phyloP scores from a whole-genome alignment of 2,329 filamentous ascomycete genomes.

The Fusarium sp. region DNA sequence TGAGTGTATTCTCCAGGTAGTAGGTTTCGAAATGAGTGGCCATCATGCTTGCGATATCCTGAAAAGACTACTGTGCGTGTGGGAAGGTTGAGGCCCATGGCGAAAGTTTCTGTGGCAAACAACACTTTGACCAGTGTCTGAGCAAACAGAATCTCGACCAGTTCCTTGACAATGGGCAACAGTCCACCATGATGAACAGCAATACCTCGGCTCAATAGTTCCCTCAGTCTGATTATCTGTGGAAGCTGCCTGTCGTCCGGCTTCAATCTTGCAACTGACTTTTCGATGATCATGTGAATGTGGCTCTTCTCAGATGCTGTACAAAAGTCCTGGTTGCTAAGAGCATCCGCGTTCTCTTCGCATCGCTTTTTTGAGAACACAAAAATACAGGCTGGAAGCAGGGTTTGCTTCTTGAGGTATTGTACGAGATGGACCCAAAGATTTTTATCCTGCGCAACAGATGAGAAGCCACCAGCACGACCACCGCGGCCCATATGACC shows the following conservation, averaged over 20 bases:
- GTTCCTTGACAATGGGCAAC: conserved; percentile 95
- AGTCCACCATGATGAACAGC: conserved; percentile 97
- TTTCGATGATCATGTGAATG: conserved; percentile 97
- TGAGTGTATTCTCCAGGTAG: conserved; percentile 97
- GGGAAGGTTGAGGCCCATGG: conserved; percentile 96
- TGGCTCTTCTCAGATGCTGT: conserved; percentile 94
- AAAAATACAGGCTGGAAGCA: conserved; percentile 95
- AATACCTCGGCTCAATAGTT: conserved; percentile 87
- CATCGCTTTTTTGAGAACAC: conserved; percentile 99
- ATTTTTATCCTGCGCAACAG: conserved; percentile 93
- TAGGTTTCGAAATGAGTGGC: conserved; percentile 89
- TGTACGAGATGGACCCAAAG: conserved; percentile 97
- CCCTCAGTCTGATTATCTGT: conserved; percentile 88
- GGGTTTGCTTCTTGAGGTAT: conserved; percentile 84
- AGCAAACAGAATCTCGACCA: conserved; percentile 96
- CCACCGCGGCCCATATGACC: conserved; percentile 94
- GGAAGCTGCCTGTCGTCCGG: conserved; percentile 90
- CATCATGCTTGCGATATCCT: conserved; percentile 95
- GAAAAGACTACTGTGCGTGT: conserved; percentile 98
- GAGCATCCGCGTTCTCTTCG: conserved; percentile 94
- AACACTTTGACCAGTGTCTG: conserved; percentile 95
- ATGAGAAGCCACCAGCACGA: conserved; percentile 85
- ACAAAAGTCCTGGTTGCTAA: conserved; percentile 95
- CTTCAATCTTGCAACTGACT: conserved; percentile 90
- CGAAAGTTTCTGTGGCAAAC: conserved; percentile 98